Evolutionary conservation across 495 filamentous ascomycete species (phyloP).

Genomic region (Penicillium pancosmium): DNA sequence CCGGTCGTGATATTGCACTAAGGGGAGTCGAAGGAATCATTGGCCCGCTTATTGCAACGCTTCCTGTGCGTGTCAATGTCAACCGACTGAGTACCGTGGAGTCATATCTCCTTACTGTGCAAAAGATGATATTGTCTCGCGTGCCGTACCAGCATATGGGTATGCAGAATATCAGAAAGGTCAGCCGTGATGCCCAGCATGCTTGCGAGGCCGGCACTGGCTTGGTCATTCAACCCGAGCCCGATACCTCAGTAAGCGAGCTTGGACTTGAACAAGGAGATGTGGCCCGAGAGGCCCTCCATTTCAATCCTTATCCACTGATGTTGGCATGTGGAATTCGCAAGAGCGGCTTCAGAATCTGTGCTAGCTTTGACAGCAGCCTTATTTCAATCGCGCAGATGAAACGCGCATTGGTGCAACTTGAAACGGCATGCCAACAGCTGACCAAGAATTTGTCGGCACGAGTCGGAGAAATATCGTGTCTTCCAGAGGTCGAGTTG

Average conservation of each 20-base stretch:
- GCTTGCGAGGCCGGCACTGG: constrained; percentile 68
- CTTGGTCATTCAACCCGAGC: constrained; percentile 53
- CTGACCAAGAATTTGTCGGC: constrained; percentile 28
- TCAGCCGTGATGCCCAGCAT: constrained; percentile 61
- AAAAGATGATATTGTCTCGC: constrained; percentile 53
- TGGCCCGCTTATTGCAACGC: constrained; percentile 64
- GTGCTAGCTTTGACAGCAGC: constrained; percentile 63
- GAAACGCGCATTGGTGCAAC: constrained; percentile 44
- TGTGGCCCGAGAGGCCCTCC: constrained; percentile 62
- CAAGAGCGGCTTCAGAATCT: constrained; percentile 57
- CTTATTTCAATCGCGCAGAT: constrained; percentile 44
- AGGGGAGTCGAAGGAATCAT: constrained; percentile 50
- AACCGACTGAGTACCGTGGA: constrained; percentile 31
- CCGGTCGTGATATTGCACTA: constrained; percentile 50
- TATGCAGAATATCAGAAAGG: constrained; percentile 66
- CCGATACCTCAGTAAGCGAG: constrained; percentile 47
- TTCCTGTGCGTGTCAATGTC: constrained; percentile 59
- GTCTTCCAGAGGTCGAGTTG: constrained; percentile 38
- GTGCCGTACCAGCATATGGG: constrained; percentile 69
- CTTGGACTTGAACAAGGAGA: constrained; percentile 57
- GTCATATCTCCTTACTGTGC: constrained; percentile 48
- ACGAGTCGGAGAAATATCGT: constrained; percentile 38
- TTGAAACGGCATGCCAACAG: constrained; percentile 38
- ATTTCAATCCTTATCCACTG: constrained; percentile 69
- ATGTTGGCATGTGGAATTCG: constrained; percentile 65